Base-by-base conservation (phyloP, 768 basidiomycete genomes). In the Agrocybe chaxingu region DNA sequence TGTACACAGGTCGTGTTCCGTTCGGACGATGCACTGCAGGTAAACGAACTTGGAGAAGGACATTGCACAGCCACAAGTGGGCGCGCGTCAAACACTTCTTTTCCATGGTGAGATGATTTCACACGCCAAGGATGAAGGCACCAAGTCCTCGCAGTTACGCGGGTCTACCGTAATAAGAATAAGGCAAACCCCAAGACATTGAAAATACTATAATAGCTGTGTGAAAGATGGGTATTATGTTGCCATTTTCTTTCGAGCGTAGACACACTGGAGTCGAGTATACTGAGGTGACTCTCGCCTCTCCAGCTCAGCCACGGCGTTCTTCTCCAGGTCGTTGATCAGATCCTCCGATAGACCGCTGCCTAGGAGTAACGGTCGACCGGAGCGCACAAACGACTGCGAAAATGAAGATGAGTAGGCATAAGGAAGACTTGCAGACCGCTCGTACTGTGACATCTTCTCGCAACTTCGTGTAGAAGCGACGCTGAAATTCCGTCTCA, bases 351-450 rank as follows among this genome's bases (percentile, higher is more conserved):
- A 64, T 29, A 89, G 58, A 3, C 86, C 89, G 57, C 71, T 77
- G 9, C 81, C 78, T 4, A 90, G 74, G 2, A 91, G 74, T 37
- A 90, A 69, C 16, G 86, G 84, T n/a, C 85, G 73, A 12, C 79
- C 82, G 0, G 83, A 81, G 55, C 73, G 75, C 36, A 91, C 59
- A 60, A 91, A 89, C 10, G 77, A 71, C 85, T 90, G 54, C 13
- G 31, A 40, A 13, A 45, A 52, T 8, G 33, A 8, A 4, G 10
- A 10, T 6, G 32, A 34, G 13, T 38, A 24, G 8, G 47, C 6
- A 49, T 32, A 18, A 11, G 29, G 18, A 30, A 42, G 3, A 37
- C 36, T 8, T 44, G 50, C 52, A 38, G 5, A 12, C 41, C 19
- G 53, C 65, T 48, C 53, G 24, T 24, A 84, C 88, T 54, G 71